These are phyloP conservation scores for Hylodesmum podocarpum DNA, from an alignment of 306 rosid species.

Conservation along the genomic window DNA sequence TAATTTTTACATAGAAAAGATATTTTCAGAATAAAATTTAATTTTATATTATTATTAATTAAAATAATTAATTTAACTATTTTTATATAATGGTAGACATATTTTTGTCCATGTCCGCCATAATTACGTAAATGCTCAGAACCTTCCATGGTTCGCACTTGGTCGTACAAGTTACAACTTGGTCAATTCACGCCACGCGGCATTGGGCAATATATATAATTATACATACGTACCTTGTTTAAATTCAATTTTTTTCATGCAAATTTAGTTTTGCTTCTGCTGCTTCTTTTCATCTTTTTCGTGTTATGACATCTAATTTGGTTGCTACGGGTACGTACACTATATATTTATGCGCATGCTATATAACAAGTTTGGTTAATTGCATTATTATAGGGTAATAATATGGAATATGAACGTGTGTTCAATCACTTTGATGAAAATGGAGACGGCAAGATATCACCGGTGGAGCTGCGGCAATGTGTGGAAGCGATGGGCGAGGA, in stretches of 20 bases:
- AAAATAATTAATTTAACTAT: too few species aligned
- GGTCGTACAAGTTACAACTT: constrained; percentile 13
- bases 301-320: neutral
- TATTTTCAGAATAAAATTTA: too few species aligned
- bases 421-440: constrained; percentile 68
- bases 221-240: neutral
- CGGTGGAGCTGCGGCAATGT: constrained; percentile 62
- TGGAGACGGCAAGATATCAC: constrained; percentile 65
- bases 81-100: too few species aligned
- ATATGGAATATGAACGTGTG: constrained; percentile 59
- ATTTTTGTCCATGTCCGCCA: neutral
- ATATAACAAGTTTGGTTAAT: neutral
- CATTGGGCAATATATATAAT: neutral
- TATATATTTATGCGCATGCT: too few species aligned
- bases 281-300: neutral
- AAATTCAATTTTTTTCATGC: neutral
- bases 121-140: constrained; percentile 30
- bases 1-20: too few species aligned
- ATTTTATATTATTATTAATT: too few species aligned
- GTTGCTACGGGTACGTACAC: neutral
- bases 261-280: neutral
- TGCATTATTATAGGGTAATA: neutral
- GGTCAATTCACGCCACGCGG: constrained; percentile 48
- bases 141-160: neutral
- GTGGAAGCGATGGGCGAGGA: constrained; percentile 52